Evolutionary conservation across 352 stramenopile species (phyloP).

Genomic region (Globisporangium okanoganense): DNA sequence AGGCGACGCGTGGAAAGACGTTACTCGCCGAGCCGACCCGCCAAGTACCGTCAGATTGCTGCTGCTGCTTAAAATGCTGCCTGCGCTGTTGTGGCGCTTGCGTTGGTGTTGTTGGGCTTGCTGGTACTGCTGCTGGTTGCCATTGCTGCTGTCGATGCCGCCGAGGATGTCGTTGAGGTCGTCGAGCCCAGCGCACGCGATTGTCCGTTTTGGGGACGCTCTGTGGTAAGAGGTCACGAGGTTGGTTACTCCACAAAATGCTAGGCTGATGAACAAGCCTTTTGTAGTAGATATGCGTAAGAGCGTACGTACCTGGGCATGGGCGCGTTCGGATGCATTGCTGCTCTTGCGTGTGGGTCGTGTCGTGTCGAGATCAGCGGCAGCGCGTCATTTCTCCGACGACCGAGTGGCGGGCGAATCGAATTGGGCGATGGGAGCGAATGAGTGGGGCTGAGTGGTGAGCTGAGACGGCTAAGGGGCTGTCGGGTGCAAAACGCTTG

Average conservation of each 20-base stretch:
- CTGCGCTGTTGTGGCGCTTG: slow-evolving; percentile 59
- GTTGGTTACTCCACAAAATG: neutral
- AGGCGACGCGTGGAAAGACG: slow-evolving; percentile 11
- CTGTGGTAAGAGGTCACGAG: slow-evolving; percentile 14
- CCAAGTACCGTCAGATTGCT: neutral
- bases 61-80: slow-evolving; percentile 21
- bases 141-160: slow-evolving; percentile 14
- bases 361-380: slow-evolving; percentile 4
- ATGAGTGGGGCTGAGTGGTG: neutral
- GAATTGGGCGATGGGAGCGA: neutral
- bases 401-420: neutral
- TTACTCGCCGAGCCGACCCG: neutral
- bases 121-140: slow-evolving; percentile 2
- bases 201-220: slow-evolving; percentile 56
- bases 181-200: slow-evolving; percentile 53
- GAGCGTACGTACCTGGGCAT: slow-evolving; percentile 31
- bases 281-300: neutral
- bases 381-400: slow-evolving; percentile 2
- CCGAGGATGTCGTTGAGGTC: slow-evolving; percentile 40
- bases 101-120: slow-evolving; percentile 20
- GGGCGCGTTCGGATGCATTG: slow-evolving; percentile 31
- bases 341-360: neutral
- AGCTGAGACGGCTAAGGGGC: neutral
- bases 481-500: neutral
- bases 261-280: neutral